Evolutionary conservation across 225 moss, liverwort and hornwort species (phyloP).

Genomic region (Takakia lepidozioides): DNA sequence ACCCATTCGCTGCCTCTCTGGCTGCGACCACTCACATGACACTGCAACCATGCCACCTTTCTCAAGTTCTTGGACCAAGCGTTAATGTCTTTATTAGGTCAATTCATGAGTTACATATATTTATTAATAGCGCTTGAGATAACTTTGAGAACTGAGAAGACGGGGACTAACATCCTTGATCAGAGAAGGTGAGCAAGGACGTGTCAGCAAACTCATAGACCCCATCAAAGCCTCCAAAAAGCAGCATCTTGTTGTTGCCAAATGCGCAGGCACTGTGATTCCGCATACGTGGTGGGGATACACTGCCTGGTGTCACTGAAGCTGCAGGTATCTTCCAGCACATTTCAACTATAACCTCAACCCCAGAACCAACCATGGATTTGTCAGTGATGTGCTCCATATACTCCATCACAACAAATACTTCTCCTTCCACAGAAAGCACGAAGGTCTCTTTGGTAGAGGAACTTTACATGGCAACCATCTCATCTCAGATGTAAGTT

Average conservation of each 20-base stretch:
- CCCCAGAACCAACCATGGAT: not conserved
- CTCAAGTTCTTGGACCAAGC: too few species aligned
- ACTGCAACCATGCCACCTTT: slow-evolving; percentile 35
- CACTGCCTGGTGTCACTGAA: slow-evolving; percentile 36
- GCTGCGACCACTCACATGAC: slow-evolving; percentile 81
- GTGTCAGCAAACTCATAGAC: slow-evolving; percentile 64
- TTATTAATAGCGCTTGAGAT: too few species aligned
- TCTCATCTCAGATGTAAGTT: too few species aligned
- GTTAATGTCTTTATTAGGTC: too few species aligned
- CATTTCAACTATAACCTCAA: slow-evolving; percentile 34
- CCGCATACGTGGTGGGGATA: slow-evolving; percentile 73
- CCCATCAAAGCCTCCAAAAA: slow-evolving; percentile 95
- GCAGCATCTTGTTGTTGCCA: slow-evolving; percentile 52
- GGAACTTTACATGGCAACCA: too few species aligned
- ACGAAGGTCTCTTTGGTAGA: too few species aligned
- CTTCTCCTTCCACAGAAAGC: too few species aligned
- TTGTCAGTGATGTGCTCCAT: not conserved
- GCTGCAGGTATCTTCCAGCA: slow-evolving; percentile 46
- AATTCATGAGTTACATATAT: too few species aligned
- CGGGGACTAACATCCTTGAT: slow-evolving; percentile 50
- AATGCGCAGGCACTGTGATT: slow-evolving; percentile 79
- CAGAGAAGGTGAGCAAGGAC: slow-evolving; percentile 51
- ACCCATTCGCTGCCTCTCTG: slow-evolving; percentile 36
- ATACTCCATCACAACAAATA: too few species aligned
- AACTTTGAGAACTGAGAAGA: not conserved